Evolutionary conservation across 192 early-diverging fungal genomes (phyloP).

Genomic region (Coemansia sp.): DNA sequence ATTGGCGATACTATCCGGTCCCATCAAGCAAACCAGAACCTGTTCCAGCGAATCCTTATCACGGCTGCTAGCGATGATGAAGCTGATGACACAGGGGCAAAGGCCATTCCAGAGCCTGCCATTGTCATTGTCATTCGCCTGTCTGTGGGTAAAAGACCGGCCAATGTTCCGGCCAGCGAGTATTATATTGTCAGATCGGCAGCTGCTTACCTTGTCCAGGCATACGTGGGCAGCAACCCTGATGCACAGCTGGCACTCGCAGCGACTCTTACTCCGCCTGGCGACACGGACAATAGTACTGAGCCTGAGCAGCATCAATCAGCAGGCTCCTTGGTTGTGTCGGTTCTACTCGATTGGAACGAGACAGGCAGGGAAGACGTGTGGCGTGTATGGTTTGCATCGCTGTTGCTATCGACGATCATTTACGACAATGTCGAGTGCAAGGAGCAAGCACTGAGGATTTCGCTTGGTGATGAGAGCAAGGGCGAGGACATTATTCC

Average conservation of each 20-base stretch:
- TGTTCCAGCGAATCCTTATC: conserved; percentile 72
- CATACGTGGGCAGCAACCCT: conserved; percentile 77
- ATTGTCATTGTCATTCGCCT: conserved; percentile 78
- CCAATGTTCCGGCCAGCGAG: conserved; percentile 48
- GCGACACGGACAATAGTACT: conserved; percentile 7
- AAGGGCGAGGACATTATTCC: conserved; percentile 78
- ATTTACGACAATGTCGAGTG: conserved; percentile 70
- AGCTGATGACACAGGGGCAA: conserved; percentile 19
- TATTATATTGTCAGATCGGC: conserved; percentile 78
- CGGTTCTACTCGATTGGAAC: conserved; percentile 77
- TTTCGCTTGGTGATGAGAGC: conserved; percentile 73
- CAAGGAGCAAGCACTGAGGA: conserved; percentile 75
- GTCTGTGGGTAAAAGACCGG: conserved; percentile 63
- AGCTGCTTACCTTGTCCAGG: conserved; percentile 79
- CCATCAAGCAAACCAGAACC: conserved; percentile 74
- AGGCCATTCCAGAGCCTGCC: conserved; percentile 69
- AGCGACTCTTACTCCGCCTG: conserved; percentile 77
- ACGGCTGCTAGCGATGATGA: conserved; percentile 54
- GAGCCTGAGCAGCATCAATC: conserved; percentile 60
- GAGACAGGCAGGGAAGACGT: conserved; percentile 66
- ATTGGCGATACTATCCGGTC: conserved; percentile 81
- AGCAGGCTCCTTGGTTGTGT: conserved; percentile 85
- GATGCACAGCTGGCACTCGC: conserved; percentile 88
- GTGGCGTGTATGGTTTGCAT: conserved; percentile 88
- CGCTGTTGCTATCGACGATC: conserved; percentile 77